Evolutionary conservation across 2,329 filamentous ascomycete genomes (phyloP), one percentile per base, ranked within the genome.

Genomic region (Biscogniauxia sp.): DNA sequence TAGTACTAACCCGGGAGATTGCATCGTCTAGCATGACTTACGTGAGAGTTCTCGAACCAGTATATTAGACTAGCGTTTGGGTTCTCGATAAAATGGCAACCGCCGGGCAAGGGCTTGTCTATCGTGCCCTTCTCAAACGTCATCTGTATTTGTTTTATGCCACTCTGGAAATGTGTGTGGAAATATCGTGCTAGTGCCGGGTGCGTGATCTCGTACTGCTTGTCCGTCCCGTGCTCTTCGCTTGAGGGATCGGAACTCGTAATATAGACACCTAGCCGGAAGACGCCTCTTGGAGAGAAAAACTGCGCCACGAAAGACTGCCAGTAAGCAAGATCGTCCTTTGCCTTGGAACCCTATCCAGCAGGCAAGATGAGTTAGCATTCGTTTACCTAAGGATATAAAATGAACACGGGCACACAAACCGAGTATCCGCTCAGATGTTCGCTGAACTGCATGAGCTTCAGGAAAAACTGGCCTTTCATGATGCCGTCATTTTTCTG

Each of bases 151-250:
- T 88, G 91, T 68, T 86, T 89, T 58, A 97, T 88, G 6, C 93
- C 93, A 62, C 92, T 94, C 60, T 89, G 88, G 73, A 95, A 97
- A 70, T 96, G 90, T 0, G 92, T 93, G 69, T 90, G 87, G 73
- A 97, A 97, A 75, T 95, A 98, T 70, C 94, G 88, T 37, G 94
- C 87, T 53, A 99, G 81, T 0, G 91, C 91, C 3, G 93, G 86
- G 61, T 86, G 91, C 2, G 89, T 85, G 54, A 98, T 92, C 73
- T 97, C 93, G 70, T 93, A 97, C 69, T 90, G 87, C 78, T 96
- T 97, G 58, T 89, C 84, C 19, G 79, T 81, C 9, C 58, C 64
- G 41, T 78, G 77, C 53, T 86, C 82, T 52, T 88, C 85, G 60
- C 78, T 78, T 8, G 65, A 41, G 2, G 64, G 58, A 13, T 70